Base-by-base conservation (phyloP, 148 eudicot species). In the Rhododendron griersonianum region DNA sequence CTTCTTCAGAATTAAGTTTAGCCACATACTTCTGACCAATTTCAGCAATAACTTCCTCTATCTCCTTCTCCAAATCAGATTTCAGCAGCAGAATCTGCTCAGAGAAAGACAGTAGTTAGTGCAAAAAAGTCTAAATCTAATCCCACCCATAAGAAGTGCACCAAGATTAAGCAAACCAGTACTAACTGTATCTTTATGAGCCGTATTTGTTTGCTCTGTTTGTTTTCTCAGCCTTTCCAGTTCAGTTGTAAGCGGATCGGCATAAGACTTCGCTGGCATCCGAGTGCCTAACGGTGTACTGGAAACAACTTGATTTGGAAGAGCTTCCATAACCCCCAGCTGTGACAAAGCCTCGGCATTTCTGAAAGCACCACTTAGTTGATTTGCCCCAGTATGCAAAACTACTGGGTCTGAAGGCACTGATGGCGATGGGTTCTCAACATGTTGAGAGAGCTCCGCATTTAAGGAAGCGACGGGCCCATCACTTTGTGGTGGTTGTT, bases 61-160 rank as follows among this genome's bases (percentile, higher is more conserved):
- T 90, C 90, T 95, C 99, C 91, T 92, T 94, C 50, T 95, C 96
- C 82, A 93, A 87, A 41, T 93, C 94, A 57, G 91, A 86, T 90
- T 91, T 89, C 85, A 96, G 87, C 86, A 65, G 89, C 59, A 81
- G 33, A 57, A 88, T 90, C 99, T 96, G 98, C 88, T 71, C 33
- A 90, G 50, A 81, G 63, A 78, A 57, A 84, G 78, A 30, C 67
- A 30, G 78, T 48, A 59, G 77, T 1, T 69, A 39, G 78, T 88
- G 50, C 67, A 75, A 48, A 41, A 73, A 78, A 25, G 28, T 16
- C 11, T 9, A 10, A 75, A 81, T 30, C 80, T 33, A 73, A 80
- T 37, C 48, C 78, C 67, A 87, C 21, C 63, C 19, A 14, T 3
- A 69, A 74, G 21, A 45, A 18, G 35, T 16, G 48, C 33, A 59